These are phyloP conservation scores for Cryptococcus sp. DNA, from an alignment of 1,284 basidiomycete genomes.

Conservation along the genomic window DNA sequence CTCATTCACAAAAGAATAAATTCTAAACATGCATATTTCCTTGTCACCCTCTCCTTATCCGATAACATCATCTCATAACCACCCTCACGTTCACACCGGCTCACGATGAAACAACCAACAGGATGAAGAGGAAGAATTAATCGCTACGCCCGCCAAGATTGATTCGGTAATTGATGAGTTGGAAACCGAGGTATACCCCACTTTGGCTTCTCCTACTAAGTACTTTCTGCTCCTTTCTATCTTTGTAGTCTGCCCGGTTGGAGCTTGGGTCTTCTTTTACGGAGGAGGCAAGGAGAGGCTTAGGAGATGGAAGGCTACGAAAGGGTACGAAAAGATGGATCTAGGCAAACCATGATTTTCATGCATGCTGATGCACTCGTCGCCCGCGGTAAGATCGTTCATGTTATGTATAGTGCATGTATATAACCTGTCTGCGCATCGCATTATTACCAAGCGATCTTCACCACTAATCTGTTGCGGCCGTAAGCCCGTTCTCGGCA, in stretches of 20 bases:
- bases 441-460: too few species aligned
- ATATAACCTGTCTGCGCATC: too few species aligned
- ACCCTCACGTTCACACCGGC: not conserved
- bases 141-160: constrained; percentile 2
- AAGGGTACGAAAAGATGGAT: constrained; percentile 26
- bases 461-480: too few species aligned
- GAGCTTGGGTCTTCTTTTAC: constrained; percentile 56
- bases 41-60: constrained; percentile 5
- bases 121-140: constrained; percentile 4
- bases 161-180: constrained; percentile 9
- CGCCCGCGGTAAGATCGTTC: too few species aligned
- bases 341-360: constrained; percentile 5
- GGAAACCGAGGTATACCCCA: constrained; percentile 18
- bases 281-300: constrained; percentile 31
- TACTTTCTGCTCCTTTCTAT: constrained; percentile 54
- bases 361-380: not conserved
- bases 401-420: too few species aligned
- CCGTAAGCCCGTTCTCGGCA: too few species aligned
- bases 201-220: constrained; percentile 44
- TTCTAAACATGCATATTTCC: constrained; percentile 31
- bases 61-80: not conserved
- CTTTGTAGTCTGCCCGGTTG: constrained; percentile 53
- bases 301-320: constrained; percentile 14
- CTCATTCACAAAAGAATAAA: constrained; percentile 13
- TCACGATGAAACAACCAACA: constrained; percentile 5